phyloP scores from a whole-genome alignment of 2,329 filamentous ascomycete species.

The Cladophialophora bantiana region DNA sequence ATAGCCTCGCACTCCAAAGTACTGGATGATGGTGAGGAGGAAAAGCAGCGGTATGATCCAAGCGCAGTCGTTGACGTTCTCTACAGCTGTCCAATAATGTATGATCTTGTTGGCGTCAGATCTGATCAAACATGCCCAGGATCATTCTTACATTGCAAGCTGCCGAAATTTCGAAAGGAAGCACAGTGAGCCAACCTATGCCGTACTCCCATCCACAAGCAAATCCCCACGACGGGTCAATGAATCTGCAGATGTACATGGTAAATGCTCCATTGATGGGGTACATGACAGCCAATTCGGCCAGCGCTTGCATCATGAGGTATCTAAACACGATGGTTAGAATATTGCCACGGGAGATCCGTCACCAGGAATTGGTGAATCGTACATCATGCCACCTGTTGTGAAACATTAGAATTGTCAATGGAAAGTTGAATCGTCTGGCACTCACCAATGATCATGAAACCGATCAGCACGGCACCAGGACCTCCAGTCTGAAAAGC shows the following conservation, averaged over 20 bases:
- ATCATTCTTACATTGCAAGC: conserved; percentile 51
- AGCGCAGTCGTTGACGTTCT: conserved; percentile 42
- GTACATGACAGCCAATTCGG: conserved; percentile 67
- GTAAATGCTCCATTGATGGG: conserved; percentile 69
- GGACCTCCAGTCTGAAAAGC: conserved; percentile 49
- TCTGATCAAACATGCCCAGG: conserved; percentile 43
- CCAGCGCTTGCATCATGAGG: conserved; percentile 63
- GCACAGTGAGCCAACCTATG: conserved; percentile 64
- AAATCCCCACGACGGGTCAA: conserved; percentile 46
- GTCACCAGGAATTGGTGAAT: neutral
- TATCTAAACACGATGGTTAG: conserved; percentile 43
- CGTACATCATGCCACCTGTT: conserved; percentile 57
- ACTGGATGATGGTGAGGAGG: conserved; percentile 28
- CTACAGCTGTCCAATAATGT: conserved; percentile 61
- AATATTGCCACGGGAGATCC: conserved; percentile 52
- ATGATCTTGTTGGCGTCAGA: conserved; percentile 61
- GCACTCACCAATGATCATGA: conserved; percentile 70
- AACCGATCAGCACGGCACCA: conserved; percentile 73
- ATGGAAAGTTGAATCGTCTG: conserved; percentile 34
- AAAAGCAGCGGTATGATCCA: conserved; percentile 40
- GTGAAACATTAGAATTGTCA: conserved; percentile 4
- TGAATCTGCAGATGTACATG: conserved; percentile 61
- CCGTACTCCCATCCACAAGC: conserved; percentile 54
- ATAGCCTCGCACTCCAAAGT: conserved; percentile 63
- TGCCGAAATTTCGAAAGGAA: conserved; percentile 57